These are phyloP conservation scores for Umbilicus rupestris DNA, from an alignment of 164 flowering plant genomes.

Conservation along the genomic window DNA sequence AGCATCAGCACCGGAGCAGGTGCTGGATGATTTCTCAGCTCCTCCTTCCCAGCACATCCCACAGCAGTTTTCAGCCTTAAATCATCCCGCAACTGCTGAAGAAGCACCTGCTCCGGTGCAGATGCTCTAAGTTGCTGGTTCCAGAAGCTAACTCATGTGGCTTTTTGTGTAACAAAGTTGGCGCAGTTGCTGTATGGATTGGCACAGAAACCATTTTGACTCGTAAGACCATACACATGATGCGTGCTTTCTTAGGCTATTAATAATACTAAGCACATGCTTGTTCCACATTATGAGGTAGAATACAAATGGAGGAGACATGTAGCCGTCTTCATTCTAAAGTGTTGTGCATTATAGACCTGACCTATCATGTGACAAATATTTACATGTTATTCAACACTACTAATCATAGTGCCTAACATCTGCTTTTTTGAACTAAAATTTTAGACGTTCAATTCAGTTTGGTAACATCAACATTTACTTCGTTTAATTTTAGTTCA, in stretches of 20 bases:
- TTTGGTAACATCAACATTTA: not conserved
- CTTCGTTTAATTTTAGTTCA: not conserved
- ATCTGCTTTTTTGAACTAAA: not conserved
- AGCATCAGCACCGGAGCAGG: no score
- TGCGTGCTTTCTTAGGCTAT: not conserved
- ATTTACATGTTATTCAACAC: not conserved
- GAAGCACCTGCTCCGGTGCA: no score
- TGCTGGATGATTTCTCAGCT: no score
- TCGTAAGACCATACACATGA: not conserved
- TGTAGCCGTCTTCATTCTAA: not conserved
- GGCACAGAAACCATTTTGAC: no score
- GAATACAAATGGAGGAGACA: not conserved
- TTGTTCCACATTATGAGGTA: conserved; percentile 7
- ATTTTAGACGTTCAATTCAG: not conserved
- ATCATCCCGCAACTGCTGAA: no score
- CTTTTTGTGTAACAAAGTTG: no score
- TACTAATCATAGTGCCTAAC: not conserved
- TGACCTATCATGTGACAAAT: not conserved
- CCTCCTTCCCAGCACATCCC: no score
- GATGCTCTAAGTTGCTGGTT: no score
- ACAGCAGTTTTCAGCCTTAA: no score
- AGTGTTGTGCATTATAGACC: not conserved
- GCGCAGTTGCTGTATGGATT: no score
- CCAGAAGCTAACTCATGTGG: no score
- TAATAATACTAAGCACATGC: not conserved